Evolutionary conservation across 345 rosid species (phyloP).

Genomic region (Hibiscus trionum): DNA sequence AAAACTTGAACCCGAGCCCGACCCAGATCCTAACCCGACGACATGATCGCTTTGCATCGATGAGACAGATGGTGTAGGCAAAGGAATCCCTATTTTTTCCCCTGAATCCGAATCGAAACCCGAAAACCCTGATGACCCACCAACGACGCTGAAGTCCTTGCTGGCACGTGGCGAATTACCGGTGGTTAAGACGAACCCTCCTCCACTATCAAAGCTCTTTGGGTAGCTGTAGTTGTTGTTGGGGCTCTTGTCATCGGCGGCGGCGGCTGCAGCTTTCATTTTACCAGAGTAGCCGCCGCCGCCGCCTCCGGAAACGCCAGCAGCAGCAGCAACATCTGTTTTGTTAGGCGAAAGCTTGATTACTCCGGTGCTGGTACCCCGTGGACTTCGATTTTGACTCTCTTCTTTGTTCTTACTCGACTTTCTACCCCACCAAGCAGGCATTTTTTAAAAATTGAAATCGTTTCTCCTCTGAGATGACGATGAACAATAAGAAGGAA

Average conservation of each 20-base stretch:
- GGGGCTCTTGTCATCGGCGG: conserved; percentile 8
- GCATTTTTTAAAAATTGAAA: conserved; percentile 30
- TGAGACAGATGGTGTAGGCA: conserved; percentile 58
- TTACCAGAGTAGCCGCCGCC: conserved; percentile 4
- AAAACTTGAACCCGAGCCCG: conserved; percentile 59
- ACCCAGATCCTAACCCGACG: conserved; percentile 47
- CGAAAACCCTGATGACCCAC: conserved; percentile 47
- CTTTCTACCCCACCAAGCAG: conserved; percentile 75
- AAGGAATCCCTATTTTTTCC: conserved; percentile 56
- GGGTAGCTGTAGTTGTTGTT: conserved; percentile 9
- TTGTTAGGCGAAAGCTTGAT: conserved; percentile 13
- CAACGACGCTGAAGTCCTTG: conserved; percentile 28
- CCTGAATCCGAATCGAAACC: conserved; percentile 70
- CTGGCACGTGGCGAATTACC: conserved; percentile 45
- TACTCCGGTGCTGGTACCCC: conserved; percentile 17
- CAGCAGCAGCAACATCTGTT: background rate
- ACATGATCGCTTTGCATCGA: conserved; percentile 33
- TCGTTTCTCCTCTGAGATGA: background rate
- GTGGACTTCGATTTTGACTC: conserved; percentile 11
- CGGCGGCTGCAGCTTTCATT: conserved; percentile 8
- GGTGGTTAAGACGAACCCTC: conserved; percentile 5
- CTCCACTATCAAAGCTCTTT: conserved; percentile 29
- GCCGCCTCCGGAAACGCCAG: background rate
- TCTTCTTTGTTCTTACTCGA: conserved; percentile 54
- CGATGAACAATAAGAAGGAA: background rate